Conservation (phyloP, 768 basidiomycete genomes). For the Phaeotremella fagi region DNA sequence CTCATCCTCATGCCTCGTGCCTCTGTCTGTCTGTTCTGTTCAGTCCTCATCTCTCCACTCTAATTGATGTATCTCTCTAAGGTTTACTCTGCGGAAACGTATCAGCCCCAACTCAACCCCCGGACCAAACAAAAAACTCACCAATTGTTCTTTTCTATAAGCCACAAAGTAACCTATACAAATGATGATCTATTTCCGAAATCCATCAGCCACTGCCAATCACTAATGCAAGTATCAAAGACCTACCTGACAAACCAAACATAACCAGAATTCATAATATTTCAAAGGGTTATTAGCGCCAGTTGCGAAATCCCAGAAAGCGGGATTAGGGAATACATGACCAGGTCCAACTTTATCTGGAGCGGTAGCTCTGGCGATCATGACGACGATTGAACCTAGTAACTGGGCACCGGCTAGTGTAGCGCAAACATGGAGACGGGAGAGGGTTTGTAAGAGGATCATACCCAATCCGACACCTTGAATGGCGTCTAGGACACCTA, state of each 20-base stretch:
- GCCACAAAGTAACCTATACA: conserved; percentile 94
- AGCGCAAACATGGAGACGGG: conserved; percentile 87
- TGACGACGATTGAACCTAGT: conserved; percentile 83
- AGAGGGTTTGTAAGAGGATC: conserved; percentile 61
- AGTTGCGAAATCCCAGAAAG: conserved; percentile 76
- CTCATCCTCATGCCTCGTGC: not conserved
- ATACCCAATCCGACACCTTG: conserved; percentile 77
- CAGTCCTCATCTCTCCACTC: not conserved
- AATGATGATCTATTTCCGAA: conserved; percentile 56
- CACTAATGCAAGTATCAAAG: not conserved
- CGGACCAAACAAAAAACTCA: conserved; percentile 11
- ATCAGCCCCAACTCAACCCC: not conserved
- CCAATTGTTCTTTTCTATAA: conserved; percentile 88
- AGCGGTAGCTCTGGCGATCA: conserved; percentile 59
- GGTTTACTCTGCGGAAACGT: conserved; percentile 18
- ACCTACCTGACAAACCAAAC: conserved; percentile 49
- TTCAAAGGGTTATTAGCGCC: conserved; percentile 42
- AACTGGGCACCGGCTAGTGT: conserved; percentile 86
- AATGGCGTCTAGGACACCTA: conserved; percentile 87
- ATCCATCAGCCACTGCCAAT: not conserved
- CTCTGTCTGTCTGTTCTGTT: not conserved
- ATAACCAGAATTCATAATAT: conserved; percentile 72
- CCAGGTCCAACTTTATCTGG: conserved; percentile 63
- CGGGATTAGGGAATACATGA: conserved; percentile 85
- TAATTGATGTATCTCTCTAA: conserved; percentile 1